Base-by-base conservation (phyloP, 441 rosid genomes). In the Brassica balearica region DNA sequence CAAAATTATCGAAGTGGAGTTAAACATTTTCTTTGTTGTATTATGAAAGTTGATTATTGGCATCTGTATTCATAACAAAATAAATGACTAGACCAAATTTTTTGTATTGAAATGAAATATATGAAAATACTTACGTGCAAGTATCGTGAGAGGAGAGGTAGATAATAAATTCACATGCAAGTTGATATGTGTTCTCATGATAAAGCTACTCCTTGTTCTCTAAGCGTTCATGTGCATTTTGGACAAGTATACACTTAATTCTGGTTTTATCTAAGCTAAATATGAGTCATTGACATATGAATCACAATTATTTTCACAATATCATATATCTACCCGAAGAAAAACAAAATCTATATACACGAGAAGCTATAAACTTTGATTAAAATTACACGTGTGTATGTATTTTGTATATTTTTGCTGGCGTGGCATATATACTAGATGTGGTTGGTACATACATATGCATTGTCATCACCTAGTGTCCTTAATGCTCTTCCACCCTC, bases 131-230 rank as follows among this genome's bases (percentile, higher is more conserved):
- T 23, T 23, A 41, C 62, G 79, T 41, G 48, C 58, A 64, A n/a
- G 55, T 5, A 10, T 56, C 62, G 19, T 51, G 61, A 8, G 78
- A 53, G 59, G 17, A 36, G 70, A 60, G 53, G 80, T 70, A 70
- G 80, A 75, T 80, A 66, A 70, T 80, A 75, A 80, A 65, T 75
- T 80, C 83, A 75, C 77, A 80, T 70, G 83, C 83, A 75, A 80
- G 79, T 80, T 63, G 79, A 11, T 70, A 69, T 58, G 38, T 19
- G 66, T 36, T 66, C 65, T 74, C 72, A 66, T 75, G 78, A 56
- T 20, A 70, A 77, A 76, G 80, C 61, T 51, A 62, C 75, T 70
- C 48, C 19, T 12, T 77, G 9, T 58, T 56, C 48, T 69, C n/a
- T 20, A 36, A 15, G 29, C 34, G 68, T 70, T 74, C 72, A 64